Conservation (phyloP, 176 grass and related monocot genomes). For the Avena eriantha region DNA sequence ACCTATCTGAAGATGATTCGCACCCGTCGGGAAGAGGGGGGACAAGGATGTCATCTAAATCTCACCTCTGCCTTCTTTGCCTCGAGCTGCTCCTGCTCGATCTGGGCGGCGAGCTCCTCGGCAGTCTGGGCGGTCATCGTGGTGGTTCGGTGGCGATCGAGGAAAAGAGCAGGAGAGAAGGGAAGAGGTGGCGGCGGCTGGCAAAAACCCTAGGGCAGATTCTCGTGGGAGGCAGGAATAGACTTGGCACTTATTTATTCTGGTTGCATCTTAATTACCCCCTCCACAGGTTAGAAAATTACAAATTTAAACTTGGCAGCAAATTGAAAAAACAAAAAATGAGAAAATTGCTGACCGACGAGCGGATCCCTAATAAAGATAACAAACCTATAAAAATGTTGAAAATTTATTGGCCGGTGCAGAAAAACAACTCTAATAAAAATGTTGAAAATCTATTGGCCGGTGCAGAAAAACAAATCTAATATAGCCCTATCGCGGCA, state of each 20-base stretch:
- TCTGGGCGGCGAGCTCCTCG: slow-evolving; percentile 63
- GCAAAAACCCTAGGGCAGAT: slow-evolving; percentile 56
- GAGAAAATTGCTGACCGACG: too few species aligned
- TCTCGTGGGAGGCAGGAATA: neutral
- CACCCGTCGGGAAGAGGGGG: neutral
- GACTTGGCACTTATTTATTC: slow-evolving; percentile 35
- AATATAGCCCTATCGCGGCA: too few species aligned
- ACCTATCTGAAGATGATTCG: neutral
- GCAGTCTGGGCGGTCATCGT: slow-evolving; percentile 57
- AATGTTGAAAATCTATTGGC: too few species aligned
- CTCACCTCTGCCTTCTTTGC: slow-evolving; percentile 57
- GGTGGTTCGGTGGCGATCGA: slow-evolving; percentile 16
- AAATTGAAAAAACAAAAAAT: neutral
- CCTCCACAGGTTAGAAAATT: neutral
- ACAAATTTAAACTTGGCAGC: neutral
- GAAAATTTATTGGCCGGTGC: too few species aligned
- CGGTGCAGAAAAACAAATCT: too few species aligned
- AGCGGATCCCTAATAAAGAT: too few species aligned
- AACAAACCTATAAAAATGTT: too few species aligned
- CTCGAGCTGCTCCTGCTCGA: slow-evolving; percentile 68
- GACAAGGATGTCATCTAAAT: neutral
- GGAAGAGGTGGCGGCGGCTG: slow-evolving; percentile 30
- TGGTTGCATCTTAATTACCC: neutral
- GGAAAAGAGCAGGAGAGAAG: neutral
- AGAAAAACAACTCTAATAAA: too few species aligned